These are phyloP conservation scores for Leccinum boreale DNA, from an alignment of 768 basidiomycete genomes.

Conservation along the genomic window DNA sequence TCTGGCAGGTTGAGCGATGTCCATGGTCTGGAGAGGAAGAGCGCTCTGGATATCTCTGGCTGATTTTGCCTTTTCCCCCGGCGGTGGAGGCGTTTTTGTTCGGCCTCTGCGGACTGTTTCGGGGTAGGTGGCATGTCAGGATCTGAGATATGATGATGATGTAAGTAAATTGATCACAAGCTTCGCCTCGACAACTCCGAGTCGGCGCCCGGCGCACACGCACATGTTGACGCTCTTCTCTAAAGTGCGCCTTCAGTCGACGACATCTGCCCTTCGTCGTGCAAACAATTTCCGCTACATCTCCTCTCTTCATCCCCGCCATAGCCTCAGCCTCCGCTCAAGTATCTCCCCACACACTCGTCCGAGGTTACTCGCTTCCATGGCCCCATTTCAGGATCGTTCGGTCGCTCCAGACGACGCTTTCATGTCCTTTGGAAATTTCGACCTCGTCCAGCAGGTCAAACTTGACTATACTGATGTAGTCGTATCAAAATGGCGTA, in stretches of 20 bases:
- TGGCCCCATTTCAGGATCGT: slow-evolving; percentile 26
- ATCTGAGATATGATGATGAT: slow-evolving; percentile 3
- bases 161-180: slow-evolving; percentile 8
- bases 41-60: slow-evolving; percentile 2
- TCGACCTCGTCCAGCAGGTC: slow-evolving; percentile 75
- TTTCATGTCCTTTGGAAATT: slow-evolving; percentile 60
- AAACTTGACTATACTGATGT: slow-evolving; percentile 79
- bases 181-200: neutral
- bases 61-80: slow-evolving; percentile 41
- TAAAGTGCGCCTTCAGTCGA: slow-evolving; percentile 11
- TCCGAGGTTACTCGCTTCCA: slow-evolving; percentile 23
- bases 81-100: slow-evolving; percentile 40
- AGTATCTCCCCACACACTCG: neutral
- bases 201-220: neutral
- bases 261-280: slow-evolving; percentile 16
- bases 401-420: slow-evolving; percentile 12
- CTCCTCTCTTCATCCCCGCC: neutral
- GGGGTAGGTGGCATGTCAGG: slow-evolving; percentile 36
- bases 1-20: slow-evolving; percentile 18
- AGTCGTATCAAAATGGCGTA: slow-evolving; percentile 83
- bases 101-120: slow-evolving; percentile 54
- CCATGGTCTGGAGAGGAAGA: slow-evolving; percentile 35
- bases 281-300: neutral
- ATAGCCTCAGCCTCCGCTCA: neutral
- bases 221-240: slow-evolving; percentile 31